Conservation (phyloP, 306 rosid genomes). For the Cotoneaster glaucophyllus region DNA sequence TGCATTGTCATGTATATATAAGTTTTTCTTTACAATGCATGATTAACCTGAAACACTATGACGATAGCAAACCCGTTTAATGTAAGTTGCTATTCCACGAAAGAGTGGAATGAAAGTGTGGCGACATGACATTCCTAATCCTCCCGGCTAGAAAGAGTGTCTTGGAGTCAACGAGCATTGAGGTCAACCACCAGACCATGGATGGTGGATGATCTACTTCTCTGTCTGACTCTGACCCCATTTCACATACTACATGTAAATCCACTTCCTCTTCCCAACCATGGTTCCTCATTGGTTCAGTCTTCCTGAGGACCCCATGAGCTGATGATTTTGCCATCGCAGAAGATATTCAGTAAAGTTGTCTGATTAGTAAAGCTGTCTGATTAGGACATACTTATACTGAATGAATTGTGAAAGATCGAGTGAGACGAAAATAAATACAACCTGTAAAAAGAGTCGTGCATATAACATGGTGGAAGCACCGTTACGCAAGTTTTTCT, state of each 20-base stretch:
- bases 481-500: neutral
- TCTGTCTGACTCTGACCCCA: neutral
- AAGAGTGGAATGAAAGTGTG: neutral
- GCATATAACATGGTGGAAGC: neutral
- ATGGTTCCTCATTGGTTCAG: neutral
- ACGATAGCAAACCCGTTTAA: too few species aligned
- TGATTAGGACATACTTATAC: too few species aligned
- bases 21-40: too few species aligned
- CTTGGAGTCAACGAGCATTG: neutral
- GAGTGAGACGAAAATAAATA: too few species aligned
- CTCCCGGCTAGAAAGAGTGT: neutral
- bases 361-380: too few species aligned
- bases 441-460: too few species aligned
- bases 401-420: too few species aligned
- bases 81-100: too few species aligned
- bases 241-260: neutral
- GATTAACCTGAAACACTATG: too few species aligned
- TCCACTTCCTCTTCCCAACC: neutral
- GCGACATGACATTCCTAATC: neutral
- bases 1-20: too few species aligned
- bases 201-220: neutral
- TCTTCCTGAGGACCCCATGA: neutral
- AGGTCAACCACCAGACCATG: conserved; percentile 2
- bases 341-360: neutral
- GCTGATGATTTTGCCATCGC: neutral